Conservation (phyloP, 495 filamentous ascomycete species). For the Xylaria palmicola region DNA sequence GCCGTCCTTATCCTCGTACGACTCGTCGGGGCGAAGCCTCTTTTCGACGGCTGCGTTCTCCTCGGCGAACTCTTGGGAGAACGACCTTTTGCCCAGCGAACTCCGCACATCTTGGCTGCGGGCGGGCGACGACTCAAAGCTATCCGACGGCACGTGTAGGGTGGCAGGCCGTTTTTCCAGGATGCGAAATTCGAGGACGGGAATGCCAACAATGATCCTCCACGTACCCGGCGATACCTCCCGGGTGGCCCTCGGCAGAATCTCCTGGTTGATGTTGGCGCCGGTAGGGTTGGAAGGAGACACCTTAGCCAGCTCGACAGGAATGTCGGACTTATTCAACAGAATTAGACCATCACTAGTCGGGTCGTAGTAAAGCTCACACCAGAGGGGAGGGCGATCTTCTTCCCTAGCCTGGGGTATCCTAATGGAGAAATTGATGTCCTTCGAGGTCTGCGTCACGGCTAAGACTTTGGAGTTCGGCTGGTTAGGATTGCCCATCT, state of each 20-base stretch:
- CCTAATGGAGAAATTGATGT: conserved; percentile 50
- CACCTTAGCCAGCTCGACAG: conserved; percentile 40
- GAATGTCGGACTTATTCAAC: conserved; percentile 45
- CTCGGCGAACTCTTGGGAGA: conserved; percentile 33
- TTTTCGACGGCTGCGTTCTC: conserved; percentile 36
- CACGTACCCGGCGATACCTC: conserved; percentile 47
- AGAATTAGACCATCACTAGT: conserved; percentile 49
- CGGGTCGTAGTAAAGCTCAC: conserved; percentile 52
- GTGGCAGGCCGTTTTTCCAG: conserved; percentile 44
- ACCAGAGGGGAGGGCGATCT: conserved; percentile 42
- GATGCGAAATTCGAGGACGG: conserved; percentile 50
- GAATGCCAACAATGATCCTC: conserved; percentile 44
- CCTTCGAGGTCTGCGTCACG: conserved; percentile 48
- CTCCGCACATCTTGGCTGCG: conserved; percentile 33
- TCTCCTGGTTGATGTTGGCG: conserved; percentile 33
- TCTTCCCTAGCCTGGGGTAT: conserved; percentile 43
- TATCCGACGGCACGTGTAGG: conserved; percentile 25
- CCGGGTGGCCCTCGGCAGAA: conserved; percentile 41
- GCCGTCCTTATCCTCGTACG: conserved; percentile 30
- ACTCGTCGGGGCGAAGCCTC: conserved; percentile 32
- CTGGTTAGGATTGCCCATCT: conserved; percentile 41
- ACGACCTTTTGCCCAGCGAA: conserved; percentile 43
- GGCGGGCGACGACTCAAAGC: conserved; percentile 23
- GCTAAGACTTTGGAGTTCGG: conserved; percentile 47
- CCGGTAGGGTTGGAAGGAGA: conserved; percentile 28